These are phyloP conservation scores for Dimargaris cristalligena DNA, from an alignment of 192 early-diverging fungal species.

Conservation along the genomic window DNA sequence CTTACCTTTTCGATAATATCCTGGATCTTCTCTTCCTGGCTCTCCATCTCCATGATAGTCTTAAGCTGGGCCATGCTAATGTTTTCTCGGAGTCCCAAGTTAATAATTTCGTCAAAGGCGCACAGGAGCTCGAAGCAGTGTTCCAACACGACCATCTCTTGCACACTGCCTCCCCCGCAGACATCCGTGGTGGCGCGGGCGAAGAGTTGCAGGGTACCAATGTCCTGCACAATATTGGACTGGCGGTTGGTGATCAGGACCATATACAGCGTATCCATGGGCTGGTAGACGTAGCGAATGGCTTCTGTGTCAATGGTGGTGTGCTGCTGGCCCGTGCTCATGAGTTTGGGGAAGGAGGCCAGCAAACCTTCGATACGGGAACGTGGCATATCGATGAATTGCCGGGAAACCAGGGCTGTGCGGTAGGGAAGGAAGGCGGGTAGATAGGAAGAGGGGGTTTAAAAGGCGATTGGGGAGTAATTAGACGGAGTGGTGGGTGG, in stretches of 20 bases:
- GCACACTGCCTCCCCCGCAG: constrained; percentile 48
- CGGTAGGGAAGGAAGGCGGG: too few relatives aligned
- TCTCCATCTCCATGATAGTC: constrained; percentile 93
- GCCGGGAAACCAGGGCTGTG: constrained; percentile 73
- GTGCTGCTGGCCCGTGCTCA: constrained; percentile 75
- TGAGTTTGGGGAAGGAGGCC: constrained; percentile 93
- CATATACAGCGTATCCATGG: constrained; percentile 82
- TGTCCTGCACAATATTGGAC: constrained; percentile 97
- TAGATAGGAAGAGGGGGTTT: too few relatives aligned
- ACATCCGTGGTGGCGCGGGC: constrained; percentile 80
- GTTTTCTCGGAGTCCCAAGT: constrained; percentile 80
- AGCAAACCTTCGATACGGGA: constrained; percentile 92
- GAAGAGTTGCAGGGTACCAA: constrained; percentile 88
- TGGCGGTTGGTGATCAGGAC: constrained; percentile 93
- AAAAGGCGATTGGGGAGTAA: too few relatives aligned
- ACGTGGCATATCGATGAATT: constrained; percentile 94
- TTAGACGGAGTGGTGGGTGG: too few relatives aligned
- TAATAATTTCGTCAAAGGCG: constrained; percentile 93
- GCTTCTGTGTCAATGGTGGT: constrained; percentile 94
- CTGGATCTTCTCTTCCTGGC: constrained; percentile 93
- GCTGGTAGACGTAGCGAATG: constrained; percentile 97
- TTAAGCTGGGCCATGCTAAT: constrained; percentile 81
- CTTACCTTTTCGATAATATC: constrained; percentile 76
- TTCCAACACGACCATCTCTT: constrained; percentile 70
- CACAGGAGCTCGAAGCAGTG: constrained; percentile 79